These are phyloP conservation scores for Nyssa sinensis DNA, from an alignment of 148 eudicot species.

Conservation along the genomic window DNA sequence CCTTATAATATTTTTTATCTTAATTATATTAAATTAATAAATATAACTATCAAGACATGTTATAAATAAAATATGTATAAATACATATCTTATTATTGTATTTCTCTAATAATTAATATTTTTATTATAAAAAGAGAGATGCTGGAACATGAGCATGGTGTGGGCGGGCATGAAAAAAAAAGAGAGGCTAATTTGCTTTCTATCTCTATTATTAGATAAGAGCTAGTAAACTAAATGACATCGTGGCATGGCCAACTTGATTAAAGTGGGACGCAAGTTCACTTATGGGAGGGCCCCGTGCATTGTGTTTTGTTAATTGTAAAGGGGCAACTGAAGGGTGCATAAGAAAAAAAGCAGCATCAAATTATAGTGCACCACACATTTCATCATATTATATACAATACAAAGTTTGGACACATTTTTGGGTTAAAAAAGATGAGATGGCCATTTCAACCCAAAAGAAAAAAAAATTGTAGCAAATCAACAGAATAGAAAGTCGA, in stretches of 20 bases:
- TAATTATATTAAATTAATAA: too few relatives aligned
- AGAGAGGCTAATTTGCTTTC: constrained; percentile 12
- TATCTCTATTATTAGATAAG: neutral
- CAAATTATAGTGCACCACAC: neutral
- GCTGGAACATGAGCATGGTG: constrained; percentile 22
- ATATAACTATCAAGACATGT: too few relatives aligned
- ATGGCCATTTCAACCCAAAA: neutral
- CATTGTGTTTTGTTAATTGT: neutral
- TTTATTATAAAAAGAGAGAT: neutral
- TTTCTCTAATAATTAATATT: too few relatives aligned
- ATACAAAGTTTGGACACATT: neutral
- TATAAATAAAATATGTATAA: too few relatives aligned
- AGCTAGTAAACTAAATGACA: constrained; percentile 26
- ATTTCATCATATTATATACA: too few relatives aligned
- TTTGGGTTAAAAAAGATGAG: neutral
- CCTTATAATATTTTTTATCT: too few relatives aligned
- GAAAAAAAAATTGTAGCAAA: neutral
- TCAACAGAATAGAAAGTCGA: neutral
- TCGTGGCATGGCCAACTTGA: constrained; percentile 41
- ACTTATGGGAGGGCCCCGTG: neutral
- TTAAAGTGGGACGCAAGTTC: constrained; percentile 10
- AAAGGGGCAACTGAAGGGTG: neutral
- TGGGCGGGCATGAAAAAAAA: too few relatives aligned
- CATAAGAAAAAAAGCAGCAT: neutral
- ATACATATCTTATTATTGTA: too few relatives aligned